Evolutionary conservation across 2,329 filamentous ascomycete genomes (phyloP).

Genomic region (Colletotrichum camelliae): DNA sequence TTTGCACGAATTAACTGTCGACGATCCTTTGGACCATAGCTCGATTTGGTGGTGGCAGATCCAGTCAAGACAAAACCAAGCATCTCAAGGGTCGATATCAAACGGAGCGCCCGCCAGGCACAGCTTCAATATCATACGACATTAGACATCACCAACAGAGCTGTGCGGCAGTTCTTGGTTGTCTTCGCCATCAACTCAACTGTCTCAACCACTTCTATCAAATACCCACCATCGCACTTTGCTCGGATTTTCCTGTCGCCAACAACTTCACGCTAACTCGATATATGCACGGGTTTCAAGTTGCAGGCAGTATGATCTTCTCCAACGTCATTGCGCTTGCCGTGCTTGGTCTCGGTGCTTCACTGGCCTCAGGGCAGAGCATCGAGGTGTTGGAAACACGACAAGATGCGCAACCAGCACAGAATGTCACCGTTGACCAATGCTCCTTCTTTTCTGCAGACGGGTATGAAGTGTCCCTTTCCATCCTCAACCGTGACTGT

Average conservation of each 20-base stretch:
- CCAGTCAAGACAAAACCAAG: not conserved
- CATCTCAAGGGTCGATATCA: not conserved
- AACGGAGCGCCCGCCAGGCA: not conserved
- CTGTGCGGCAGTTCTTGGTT: not conserved
- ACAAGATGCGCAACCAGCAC: not conserved
- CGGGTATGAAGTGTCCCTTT: not conserved
- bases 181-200: not conserved
- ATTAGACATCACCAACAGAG: not conserved
- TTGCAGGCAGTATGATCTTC: not conserved
- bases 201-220: not conserved
- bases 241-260: not conserved
- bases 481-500: not conserved
- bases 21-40: not conserved
- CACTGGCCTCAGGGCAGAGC: not conserved
- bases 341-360: not conserved
- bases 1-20: not conserved
- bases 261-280: not conserved
- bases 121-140: not conserved
- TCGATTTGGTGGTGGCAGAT: not conserved
- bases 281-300: not conserved
- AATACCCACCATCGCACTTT: not conserved
- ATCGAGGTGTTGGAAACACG: not conserved
- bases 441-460: not conserved
- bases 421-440: not conserved
- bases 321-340: not conserved